Evolutionary conservation across 208 protist species (phyloP), one percentile per base, ranked within the genome.

Genomic region (Trypanosoma cruzi): DNA sequence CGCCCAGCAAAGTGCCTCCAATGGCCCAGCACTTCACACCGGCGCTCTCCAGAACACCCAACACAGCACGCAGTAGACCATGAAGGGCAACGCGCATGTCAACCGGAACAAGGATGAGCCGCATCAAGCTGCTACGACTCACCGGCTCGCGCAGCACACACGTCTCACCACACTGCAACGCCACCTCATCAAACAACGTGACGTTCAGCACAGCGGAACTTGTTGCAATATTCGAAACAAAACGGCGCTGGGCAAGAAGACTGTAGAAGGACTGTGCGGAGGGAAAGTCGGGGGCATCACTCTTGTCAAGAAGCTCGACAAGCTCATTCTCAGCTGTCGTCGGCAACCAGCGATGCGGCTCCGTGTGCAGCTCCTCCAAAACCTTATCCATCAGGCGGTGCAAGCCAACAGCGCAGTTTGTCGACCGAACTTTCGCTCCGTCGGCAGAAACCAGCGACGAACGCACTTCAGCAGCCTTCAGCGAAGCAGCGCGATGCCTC

Each of bases 1-100:
- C 73, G 4, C 79, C 79, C 32, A 84, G 75, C 14, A 84, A 64
- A 24, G 79, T 84, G 1, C 79, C 79, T 6, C 53, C 32, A 29
- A 36, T 42, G 26, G 80, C 69, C 68, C 64, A 84, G 40, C 61
- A 75, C 18, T 1, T 10, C 16, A 75, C 50, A 52, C 70, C 64
- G 3, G 61, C 54, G 16, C 18, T 4, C 18, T 75, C 26, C n/a
- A 75, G 32, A 7, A 61, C 44, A 22, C 42, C 13, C 20, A 75
- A 18, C 1, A 75, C 63, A 49, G 44, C 34, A 32, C 28, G 42
- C 70, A 75, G 14, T n/a, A 75, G 32, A 28, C 36, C 40, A 37
- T 68, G 54, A 26, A 75, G 42, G 22, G 4, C 36, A 34, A n/a
- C 49, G 36, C 70, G 55, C 56, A 64, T 59, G 4, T 32, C 56